Evolutionary conservation across 2,329 filamentous ascomycete species (phyloP), one percentile per base, ranked within the genome.

Genomic region (Lachnellula arida): DNA sequence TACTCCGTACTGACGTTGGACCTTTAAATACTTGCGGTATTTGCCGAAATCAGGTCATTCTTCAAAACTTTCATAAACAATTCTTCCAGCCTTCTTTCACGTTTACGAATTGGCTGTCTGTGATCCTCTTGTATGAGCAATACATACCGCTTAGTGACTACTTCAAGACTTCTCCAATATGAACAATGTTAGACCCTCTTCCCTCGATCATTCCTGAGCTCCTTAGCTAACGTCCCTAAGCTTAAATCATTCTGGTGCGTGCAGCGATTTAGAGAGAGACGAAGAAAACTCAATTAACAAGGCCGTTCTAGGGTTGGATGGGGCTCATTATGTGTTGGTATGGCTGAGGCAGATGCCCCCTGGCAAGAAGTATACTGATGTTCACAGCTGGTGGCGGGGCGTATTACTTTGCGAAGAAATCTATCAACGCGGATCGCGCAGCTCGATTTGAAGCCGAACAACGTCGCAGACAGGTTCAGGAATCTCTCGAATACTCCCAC

Each of bases 371-470:
- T n/a, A 53, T 44, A 51, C 57, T 66, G 46, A 67, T 8, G 47
- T 46, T 39, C 49, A 58, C 69, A 91, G 91, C 92, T 64, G 94
- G 93, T 69, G 94, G 85, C 63, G 89, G 87, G 61, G 91, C 93
- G 68, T 99, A 97, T 79, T 91, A 89, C 78, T 96, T 97, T 72
- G 94, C 94, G 62, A 99, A 99, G 80, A 82, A 84, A 70, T 87
- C 86, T 72, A 96, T 99, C 81, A 96, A 97, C 71, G 89, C 89
- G 65, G 91, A 97, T 74, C 89, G 93, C 62, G 80, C 82, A 59
- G 77, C 83, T 58, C 84, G 89, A 67, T 82, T 88, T 63, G 85
- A 88, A 59, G 81, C 79, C 56, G 79, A 81, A 54, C 75, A 83
- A 65, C 86, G 87, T 75, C 56, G 61, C 23, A 86, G 81, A 75